Percentiles rank a stretch among this genome's conserved stretches.
phyloP scores from a whole-genome alignment of 2,329 filamentous ascomycete genomes.

The Didymosphaeria variabile region DNA sequence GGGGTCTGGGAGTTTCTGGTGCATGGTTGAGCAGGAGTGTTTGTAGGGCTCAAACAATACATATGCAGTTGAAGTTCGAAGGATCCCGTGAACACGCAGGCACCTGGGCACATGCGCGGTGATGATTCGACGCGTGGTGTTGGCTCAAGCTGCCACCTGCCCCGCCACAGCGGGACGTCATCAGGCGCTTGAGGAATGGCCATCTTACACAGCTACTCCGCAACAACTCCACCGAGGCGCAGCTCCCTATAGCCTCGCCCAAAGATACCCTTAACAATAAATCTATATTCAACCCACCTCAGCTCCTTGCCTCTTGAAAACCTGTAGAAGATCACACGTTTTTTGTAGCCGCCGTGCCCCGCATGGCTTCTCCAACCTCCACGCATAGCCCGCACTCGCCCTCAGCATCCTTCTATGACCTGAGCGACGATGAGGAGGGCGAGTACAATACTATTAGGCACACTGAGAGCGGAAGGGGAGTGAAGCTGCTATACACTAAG shows the following conservation, averaged over 20 bases:
- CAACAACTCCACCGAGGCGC: constrained; percentile 16
- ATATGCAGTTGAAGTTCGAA: neutral
- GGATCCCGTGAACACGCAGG: constrained; percentile 12
- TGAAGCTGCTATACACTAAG: constrained; percentile 94
- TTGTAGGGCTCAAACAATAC: neutral
- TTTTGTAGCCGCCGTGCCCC: constrained; percentile 28
- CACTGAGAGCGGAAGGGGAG: constrained; percentile 77
- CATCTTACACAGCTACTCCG: constrained; percentile 10
- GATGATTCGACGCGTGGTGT: constrained; percentile 13
- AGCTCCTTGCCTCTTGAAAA: neutral
- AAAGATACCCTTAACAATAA: neutral
- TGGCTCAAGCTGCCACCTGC: constrained; percentile 2
- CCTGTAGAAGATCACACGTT: constrained; percentile 1
- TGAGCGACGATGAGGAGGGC: constrained; percentile 95
- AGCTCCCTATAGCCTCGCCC: neutral
- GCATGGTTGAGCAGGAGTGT: neutral
- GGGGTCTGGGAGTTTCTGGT: neutral
- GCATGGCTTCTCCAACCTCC: constrained; percentile 41
- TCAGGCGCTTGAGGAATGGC: constrained; percentile 16
- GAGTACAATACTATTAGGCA: constrained; percentile 95
- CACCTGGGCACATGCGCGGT: neutral
- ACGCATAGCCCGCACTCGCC: constrained; percentile 69
- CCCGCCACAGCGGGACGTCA: constrained; percentile 24
- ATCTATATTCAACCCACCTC: neutral
- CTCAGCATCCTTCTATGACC: constrained; percentile 87